phyloP scores from a whole-genome alignment of 192 early-diverging fungal species.

The Linnemannia elongata region DNA sequence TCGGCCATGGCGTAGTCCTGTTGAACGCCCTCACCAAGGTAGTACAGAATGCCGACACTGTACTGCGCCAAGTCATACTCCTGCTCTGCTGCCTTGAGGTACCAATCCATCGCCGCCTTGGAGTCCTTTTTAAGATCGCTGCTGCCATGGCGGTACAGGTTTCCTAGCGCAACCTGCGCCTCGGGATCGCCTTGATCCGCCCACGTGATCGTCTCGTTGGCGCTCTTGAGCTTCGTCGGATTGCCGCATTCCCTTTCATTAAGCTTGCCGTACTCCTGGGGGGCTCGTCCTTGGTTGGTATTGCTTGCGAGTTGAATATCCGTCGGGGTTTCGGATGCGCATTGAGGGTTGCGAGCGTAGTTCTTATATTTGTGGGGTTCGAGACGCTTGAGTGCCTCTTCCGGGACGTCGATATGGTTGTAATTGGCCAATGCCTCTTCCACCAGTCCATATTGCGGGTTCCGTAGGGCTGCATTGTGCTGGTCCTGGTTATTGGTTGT shows the following conservation, averaged over 20 bases:
- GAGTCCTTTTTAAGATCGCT: background rate
- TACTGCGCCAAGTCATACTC: background rate
- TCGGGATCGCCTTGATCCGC: background rate
- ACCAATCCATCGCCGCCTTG: background rate
- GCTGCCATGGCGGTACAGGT: background rate
- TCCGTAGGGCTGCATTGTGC: background rate
- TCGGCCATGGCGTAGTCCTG: background rate
- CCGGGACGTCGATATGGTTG: background rate
- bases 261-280: background rate
- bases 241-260: background rate
- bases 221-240: too few relatives aligned
- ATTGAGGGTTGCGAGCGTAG: background rate
- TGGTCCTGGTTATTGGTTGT: background rate
- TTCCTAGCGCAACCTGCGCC: background rate
- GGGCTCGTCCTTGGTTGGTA: background rate
- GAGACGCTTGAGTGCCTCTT: background rate
- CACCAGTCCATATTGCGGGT: background rate
- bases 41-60: background rate
- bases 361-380: background rate
- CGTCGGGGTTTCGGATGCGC: background rate
- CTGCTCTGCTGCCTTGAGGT: background rate
- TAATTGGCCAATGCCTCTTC: background rate
- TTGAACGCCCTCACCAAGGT: background rate
- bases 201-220: background rate
- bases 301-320: too few relatives aligned